Evolutionary conservation across 306 rosid genomes (phyloP).

Genomic region (Lathyrus aphaca): DNA sequence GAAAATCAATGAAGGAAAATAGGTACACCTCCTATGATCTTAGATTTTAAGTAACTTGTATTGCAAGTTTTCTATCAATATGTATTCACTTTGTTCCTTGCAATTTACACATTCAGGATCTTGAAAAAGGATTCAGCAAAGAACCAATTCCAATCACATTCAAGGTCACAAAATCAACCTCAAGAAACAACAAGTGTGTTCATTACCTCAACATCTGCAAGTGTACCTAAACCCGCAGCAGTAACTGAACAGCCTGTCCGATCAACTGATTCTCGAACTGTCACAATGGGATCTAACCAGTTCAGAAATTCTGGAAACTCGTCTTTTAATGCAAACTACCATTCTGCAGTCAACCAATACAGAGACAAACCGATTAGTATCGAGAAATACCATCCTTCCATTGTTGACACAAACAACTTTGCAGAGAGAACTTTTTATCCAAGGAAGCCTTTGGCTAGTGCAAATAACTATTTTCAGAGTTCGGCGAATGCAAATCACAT

Average conservation of each 20-base stretch:
- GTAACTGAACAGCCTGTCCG: background rate
- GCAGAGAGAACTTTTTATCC: conserved; percentile 16
- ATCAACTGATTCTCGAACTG: background rate
- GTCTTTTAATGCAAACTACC: conserved; percentile 20
- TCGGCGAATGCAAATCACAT: conserved; percentile 34
- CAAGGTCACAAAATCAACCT: conserved; percentile 35
- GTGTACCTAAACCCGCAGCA: conserved; percentile 23
- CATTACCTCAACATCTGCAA: conserved; percentile 13
- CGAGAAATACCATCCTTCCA: conserved; percentile 23
- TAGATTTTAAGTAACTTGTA: background rate
- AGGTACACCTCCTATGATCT: conserved; percentile 51
- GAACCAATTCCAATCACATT: conserved; percentile 46
- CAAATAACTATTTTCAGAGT: conserved; percentile 41
- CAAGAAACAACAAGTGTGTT: conserved; percentile 15
- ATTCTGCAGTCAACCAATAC: conserved; percentile 5
- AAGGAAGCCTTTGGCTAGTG: conserved; percentile 44
- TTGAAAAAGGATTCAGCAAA: conserved; percentile 44
- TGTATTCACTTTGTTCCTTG: background rate
- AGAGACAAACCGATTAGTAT: conserved; percentile 1
- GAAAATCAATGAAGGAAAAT: conserved; percentile 46
- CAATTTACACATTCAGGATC: conserved; percentile 52
- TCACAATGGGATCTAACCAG: background rate
- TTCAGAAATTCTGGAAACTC: conserved; percentile 25
- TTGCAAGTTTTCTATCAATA: conserved; percentile 7
- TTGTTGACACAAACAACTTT: conserved; percentile 11